A percentile compares a stretch with the other conserved stretches of the same genome.
Evolutionary conservation across 345 rosid species (phyloP).

Genomic region (Anastatica hierochuntica): DNA sequence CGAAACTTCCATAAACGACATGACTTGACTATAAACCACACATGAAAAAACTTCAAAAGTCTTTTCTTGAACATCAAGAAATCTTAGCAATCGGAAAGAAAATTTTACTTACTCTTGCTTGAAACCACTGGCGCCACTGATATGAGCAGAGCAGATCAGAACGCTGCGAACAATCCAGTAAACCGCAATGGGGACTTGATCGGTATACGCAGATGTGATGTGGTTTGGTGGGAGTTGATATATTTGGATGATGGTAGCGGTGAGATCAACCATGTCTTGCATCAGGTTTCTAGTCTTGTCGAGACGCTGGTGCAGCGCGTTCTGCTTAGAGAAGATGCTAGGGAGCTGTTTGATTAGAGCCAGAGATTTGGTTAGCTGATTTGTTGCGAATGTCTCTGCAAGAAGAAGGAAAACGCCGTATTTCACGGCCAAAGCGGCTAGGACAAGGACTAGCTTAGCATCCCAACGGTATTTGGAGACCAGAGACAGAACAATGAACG

Average conservation of each 20-base stretch:
- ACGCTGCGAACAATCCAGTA: slow-evolving; percentile 74
- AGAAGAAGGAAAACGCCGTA: slow-evolving; percentile 81
- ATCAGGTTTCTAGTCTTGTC: slow-evolving; percentile 43
- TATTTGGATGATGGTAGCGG: slow-evolving; percentile 44
- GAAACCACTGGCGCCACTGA: slow-evolving; percentile 42
- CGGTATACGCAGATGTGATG: slow-evolving; percentile 33
- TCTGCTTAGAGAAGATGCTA: slow-evolving; percentile 39
- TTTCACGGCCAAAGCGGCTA: slow-evolving; percentile 73
- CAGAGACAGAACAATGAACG: slow-evolving; percentile 43
- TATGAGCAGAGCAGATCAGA: slow-evolving; percentile 54
- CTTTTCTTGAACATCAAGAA: slow-evolving; percentile 7
- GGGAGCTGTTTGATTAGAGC: slow-evolving; percentile 73
- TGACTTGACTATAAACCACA: slow-evolving; percentile 32
- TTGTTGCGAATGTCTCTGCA: slow-evolving; percentile 50
- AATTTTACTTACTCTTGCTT: slow-evolving; percentile 43
- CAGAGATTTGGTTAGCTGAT: slow-evolving; percentile 70
- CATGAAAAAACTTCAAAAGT: background rate
- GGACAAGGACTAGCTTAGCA: slow-evolving; percentile 57
- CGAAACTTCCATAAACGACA: slow-evolving; percentile 55
- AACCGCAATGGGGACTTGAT: slow-evolving; percentile 59
- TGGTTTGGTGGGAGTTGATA: slow-evolving; percentile 55
- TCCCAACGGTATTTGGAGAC: slow-evolving; percentile 62
- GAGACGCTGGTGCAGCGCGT: slow-evolving; percentile 39
- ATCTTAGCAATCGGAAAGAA: background rate
- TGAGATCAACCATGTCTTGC: slow-evolving; percentile 51